Conservation (phyloP, 208 protist species). For the Tritrichomonas musculus region DNA sequence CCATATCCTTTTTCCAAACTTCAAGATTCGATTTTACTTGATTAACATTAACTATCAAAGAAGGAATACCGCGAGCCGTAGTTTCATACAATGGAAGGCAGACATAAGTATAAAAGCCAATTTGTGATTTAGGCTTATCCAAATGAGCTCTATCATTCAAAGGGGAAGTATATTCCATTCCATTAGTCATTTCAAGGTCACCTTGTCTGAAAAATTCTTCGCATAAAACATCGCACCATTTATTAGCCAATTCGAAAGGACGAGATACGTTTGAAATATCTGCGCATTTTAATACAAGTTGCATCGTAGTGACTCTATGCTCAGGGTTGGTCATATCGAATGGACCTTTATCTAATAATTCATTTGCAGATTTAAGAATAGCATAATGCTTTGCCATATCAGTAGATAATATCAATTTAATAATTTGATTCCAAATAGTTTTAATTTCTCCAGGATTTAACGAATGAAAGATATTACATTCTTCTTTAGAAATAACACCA, state of each 20-base stretch:
- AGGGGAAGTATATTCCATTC: constrained; percentile 21
- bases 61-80: background rate
- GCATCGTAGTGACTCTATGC: background rate
- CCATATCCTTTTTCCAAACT: background rate
- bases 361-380: background rate
- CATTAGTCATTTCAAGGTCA: background rate
- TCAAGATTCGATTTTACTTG: background rate
- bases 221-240: background rate
- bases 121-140: constrained; percentile 27
- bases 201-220: constrained; percentile 28
- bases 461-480: constrained; percentile 43
- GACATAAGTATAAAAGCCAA: constrained; percentile 5
- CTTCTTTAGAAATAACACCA: constrained; percentile 36
- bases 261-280: background rate
- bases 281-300: background rate
- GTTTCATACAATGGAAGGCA: background rate
- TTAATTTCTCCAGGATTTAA: constrained; percentile 43
- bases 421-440: constrained; percentile 43
- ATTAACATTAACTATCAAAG: background rate
- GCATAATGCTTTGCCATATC: constrained; percentile 55
- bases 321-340: background rate
- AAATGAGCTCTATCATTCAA: constrained; percentile 14
- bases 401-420: constrained; percentile 52
- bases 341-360: background rate
- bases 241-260: constrained; percentile 1